Percentiles rank a stretch among this genome's conserved stretches.
Evolutionary conservation across 371 early-diverging fungal genomes (phyloP).

Genomic region (Funneliformis caledonium): DNA sequence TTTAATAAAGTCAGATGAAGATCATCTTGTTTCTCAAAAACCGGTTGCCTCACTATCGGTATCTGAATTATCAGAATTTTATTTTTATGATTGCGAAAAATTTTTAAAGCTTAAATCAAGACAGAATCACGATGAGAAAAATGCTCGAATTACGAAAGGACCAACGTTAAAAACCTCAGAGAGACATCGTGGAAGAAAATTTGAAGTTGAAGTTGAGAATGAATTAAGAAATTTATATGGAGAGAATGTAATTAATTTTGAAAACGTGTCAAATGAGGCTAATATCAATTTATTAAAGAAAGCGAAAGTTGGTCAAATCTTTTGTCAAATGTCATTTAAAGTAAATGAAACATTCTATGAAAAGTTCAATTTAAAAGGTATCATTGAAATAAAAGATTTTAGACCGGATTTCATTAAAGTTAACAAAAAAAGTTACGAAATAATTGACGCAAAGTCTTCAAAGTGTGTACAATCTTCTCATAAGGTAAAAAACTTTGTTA

Average conservation of each 20-base stretch:
- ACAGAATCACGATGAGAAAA: too few species aligned
- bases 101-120: too few species aligned
- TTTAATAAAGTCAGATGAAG: too few species aligned
- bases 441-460: slow-evolving; percentile 53
- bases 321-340: slow-evolving; percentile 48
- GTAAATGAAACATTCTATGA: slow-evolving; percentile 48
- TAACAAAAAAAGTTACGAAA: slow-evolving; percentile 39
- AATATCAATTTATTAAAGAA: slow-evolving; percentile 43
- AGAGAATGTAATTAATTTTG: slow-evolving; percentile 41
- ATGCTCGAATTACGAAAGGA: too few species aligned
- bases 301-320: slow-evolving; percentile 44
- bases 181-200: slow-evolving; percentile 11
- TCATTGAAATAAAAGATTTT: slow-evolving; percentile 45
- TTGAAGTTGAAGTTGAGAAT: slow-evolving; percentile 31
- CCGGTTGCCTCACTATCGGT: too few species aligned
- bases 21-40: too few species aligned
- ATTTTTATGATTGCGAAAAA: too few species aligned
- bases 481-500: slow-evolving; percentile 40
- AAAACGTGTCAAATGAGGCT: slow-evolving; percentile 14
- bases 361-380: slow-evolving; percentile 33
- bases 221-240: slow-evolving; percentile 35
- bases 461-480: slow-evolving; percentile 44
- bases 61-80: too few species aligned
- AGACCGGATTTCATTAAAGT: slow-evolving; percentile 54
- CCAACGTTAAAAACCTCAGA: not conserved